phyloP scores from a whole-genome alignment of 192 early-diverging fungal genomes.

The Coemansia sp. region DNA sequence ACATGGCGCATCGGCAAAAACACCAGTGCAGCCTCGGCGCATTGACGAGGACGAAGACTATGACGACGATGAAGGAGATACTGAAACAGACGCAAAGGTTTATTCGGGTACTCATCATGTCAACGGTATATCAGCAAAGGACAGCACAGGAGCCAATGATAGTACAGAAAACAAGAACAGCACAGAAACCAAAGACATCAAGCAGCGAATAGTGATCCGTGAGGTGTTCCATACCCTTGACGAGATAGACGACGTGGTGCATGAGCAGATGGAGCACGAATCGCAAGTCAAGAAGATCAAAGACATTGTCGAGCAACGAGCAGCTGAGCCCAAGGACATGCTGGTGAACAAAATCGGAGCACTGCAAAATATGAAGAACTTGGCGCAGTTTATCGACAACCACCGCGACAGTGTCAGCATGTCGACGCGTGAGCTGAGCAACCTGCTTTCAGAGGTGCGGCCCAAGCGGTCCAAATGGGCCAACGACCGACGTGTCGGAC shows the following conservation, averaged over 20 bases:
- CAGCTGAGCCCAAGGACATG: conserved; percentile 50
- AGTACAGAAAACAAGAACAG: background rate
- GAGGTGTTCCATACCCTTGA: conserved; percentile 50
- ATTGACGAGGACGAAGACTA: conserved; percentile 55
- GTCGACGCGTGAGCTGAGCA: conserved; percentile 69
- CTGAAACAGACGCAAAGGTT: background rate
- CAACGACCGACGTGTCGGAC: conserved; percentile 79
- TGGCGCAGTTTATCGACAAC: conserved; percentile 73
- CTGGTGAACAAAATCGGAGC: conserved; percentile 46
- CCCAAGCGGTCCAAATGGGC: conserved; percentile 88
- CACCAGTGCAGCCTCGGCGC: conserved; percentile 18
- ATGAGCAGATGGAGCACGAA: conserved; percentile 36
- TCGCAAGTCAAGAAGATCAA: conserved; percentile 25
- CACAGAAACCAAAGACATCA: background rate
- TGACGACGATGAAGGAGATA: conserved; percentile 35
- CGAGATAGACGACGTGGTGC: conserved; percentile 35
- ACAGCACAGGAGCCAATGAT: background rate
- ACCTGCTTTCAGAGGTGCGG: conserved; percentile 73
- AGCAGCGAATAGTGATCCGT: conserved; percentile 7
- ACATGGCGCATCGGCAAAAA: background rate
- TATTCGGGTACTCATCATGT: background rate
- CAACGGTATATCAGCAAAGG: background rate
- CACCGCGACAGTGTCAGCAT: conserved; percentile 64
- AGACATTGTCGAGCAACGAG: conserved; percentile 25
- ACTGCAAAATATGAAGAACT: conserved; percentile 61